Evolutionary conservation across 768 basidiomycete genomes (phyloP).

Genomic region (Leccinum sublutescens): DNA sequence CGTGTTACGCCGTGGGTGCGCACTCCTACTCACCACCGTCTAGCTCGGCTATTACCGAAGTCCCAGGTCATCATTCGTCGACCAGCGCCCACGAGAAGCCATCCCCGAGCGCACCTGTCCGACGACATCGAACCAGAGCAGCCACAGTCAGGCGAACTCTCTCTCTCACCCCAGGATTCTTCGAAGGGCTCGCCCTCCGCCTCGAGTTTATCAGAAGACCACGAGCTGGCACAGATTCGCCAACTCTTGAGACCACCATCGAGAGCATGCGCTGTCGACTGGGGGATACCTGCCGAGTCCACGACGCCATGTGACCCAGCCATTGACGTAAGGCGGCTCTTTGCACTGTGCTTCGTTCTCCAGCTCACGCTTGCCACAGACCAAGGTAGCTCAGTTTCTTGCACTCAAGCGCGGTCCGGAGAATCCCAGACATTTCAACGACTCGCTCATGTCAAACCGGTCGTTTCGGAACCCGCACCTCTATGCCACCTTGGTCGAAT

Average conservation of each 20-base stretch:
- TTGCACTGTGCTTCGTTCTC: not conserved
- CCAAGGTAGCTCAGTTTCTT: conserved; percentile 79
- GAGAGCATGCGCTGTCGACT: conserved; percentile 63
- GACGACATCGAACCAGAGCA: conserved; percentile 39
- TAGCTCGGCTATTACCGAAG: conserved; percentile 46
- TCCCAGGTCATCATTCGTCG: conserved; percentile 62
- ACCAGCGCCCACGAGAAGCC: conserved; percentile 44
- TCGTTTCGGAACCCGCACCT: conserved; percentile 96
- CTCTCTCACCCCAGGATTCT: conserved; percentile 19
- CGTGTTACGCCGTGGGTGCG: not conserved
- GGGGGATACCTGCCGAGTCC: conserved; percentile 71
- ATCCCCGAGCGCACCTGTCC: conserved; percentile 48
- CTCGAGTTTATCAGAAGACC: conserved; percentile 26
- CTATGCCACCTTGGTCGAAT: conserved; percentile 94
- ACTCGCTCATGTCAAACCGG: conserved; percentile 88
- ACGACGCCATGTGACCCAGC: conserved; percentile 56
- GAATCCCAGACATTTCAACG: conserved; percentile 89
- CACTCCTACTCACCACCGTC: not conserved
- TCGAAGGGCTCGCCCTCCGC: conserved; percentile 12
- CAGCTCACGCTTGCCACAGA: conserved; percentile 40
- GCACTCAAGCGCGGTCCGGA: conserved; percentile 59
- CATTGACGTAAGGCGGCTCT: conserved; percentile 47
- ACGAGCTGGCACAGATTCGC: conserved; percentile 56
- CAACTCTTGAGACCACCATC: conserved; percentile 58
- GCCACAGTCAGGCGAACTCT: not conserved